These are phyloP conservation scores for Jatropha multifida DNA, from an alignment of 441 rosid genomes.

Conservation along the genomic window DNA sequence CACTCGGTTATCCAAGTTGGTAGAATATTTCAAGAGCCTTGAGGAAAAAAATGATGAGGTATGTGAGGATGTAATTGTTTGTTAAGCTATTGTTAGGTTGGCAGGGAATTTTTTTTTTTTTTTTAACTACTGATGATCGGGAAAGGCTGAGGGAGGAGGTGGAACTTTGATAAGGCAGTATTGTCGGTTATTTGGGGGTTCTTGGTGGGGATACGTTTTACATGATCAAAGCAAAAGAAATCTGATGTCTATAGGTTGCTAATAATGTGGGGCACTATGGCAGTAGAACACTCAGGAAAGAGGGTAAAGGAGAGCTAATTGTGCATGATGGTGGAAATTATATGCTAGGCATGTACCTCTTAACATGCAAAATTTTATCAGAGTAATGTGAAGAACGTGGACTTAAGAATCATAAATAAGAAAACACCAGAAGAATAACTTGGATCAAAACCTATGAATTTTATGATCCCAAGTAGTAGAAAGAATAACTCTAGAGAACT, in stretches of 20 bases:
- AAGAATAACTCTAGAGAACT: background rate
- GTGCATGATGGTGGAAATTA: background rate
- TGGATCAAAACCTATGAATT: background rate
- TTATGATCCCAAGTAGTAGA: background rate
- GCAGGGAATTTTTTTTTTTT: background rate
- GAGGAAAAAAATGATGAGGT: constrained; percentile 63
- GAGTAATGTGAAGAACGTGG: background rate
- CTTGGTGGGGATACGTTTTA: background rate
- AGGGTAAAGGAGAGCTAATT: background rate
- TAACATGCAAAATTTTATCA: background rate
- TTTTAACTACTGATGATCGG: background rate
- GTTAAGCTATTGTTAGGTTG: background rate
- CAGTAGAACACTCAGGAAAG: background rate
- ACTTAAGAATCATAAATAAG: background rate
- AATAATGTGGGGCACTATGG: background rate
- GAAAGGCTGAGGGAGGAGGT: background rate
- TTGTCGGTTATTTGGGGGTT: background rate
- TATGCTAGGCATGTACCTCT: background rate
- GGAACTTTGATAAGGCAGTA: no score
- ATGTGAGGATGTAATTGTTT: constrained; percentile 13
- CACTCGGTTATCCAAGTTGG: constrained; percentile 54
- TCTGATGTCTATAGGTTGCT: background rate
- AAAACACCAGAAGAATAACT: background rate
- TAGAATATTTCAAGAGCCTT: constrained; percentile 46
- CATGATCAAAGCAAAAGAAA: background rate